Evolutionary conservation across 768 basidiomycete genomes (phyloP).

Genomic region (Dacryopinax spathularia): DNA sequence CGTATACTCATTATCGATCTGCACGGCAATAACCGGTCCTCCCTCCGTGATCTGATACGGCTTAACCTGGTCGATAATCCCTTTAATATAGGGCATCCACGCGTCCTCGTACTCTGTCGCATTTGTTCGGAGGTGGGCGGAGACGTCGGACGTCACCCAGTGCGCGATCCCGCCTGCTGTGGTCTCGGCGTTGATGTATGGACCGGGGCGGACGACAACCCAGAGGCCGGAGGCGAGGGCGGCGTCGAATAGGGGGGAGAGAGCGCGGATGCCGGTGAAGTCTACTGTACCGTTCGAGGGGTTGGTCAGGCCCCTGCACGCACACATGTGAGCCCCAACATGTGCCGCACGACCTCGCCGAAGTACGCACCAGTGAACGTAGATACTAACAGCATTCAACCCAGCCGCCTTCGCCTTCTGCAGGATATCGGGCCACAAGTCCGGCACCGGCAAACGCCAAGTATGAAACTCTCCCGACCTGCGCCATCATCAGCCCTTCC

Average conservation of each 20-base stretch:
- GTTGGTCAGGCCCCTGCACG: slow-evolving; percentile 49
- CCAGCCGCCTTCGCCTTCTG: slow-evolving; percentile 72
- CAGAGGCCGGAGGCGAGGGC: slow-evolving; percentile 61
- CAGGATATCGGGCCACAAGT: slow-evolving; percentile 67
- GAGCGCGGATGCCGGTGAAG: slow-evolving; percentile 52
- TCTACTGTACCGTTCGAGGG: slow-evolving; percentile 62
- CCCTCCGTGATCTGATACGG: slow-evolving; percentile 57
- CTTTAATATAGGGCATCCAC: slow-evolving; percentile 59
- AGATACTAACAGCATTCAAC: slow-evolving; percentile 60
- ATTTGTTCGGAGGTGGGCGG: slow-evolving; percentile 57
- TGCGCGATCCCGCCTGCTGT: slow-evolving; percentile 58
- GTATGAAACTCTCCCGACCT: slow-evolving; percentile 80
- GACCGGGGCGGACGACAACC: slow-evolving; percentile 66
- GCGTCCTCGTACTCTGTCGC: slow-evolving; percentile 53
- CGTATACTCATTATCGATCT: slow-evolving; percentile 58
- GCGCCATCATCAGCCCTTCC: neutral
- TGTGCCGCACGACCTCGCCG: too few species aligned
- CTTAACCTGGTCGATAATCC: slow-evolving; percentile 43
- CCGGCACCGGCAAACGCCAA: slow-evolving; percentile 65
- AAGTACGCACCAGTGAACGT: slow-evolving; percentile 42
- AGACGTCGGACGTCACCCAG: slow-evolving; percentile 57
- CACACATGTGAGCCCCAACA: neutral
- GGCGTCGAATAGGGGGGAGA: slow-evolving; percentile 59
- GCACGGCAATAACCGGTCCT: slow-evolving; percentile 51
- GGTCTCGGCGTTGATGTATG: slow-evolving; percentile 70